Evolutionary conservation across 768 basidiomycete genomes (phyloP), one percentile per base, ranked within the genome.

Genomic region (Rhodotorula graminis): DNA sequence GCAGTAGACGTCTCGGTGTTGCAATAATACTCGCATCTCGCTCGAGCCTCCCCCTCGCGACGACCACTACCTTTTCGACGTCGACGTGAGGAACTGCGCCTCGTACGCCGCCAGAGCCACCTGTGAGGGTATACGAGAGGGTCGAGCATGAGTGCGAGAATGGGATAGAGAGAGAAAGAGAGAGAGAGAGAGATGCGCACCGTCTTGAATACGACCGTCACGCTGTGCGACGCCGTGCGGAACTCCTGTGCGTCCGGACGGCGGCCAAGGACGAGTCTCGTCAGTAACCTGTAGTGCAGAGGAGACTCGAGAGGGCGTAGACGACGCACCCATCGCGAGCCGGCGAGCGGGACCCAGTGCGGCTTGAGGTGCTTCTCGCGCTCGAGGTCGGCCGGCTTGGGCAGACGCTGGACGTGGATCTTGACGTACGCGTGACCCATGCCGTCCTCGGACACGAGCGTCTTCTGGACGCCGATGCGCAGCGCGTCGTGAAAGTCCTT

Each of bases 401-500:
- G 71, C 23, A 72, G 67, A 27, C 64, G 64, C 71, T 71, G 70
- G 25, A 37, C 15, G 37, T 72, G 71, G 3, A 72, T 50, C 44
- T 72, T 72, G 67, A 67, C 68, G 64, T 72, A 72, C 2, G 71
- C 71, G 16, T 72, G 66, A 4, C 71, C 71, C 44, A 37, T 46
- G 14, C 71, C 71, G 53, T 72, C 71, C 23, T 72, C 71, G 19
- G 71, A 58, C 16, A 72, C 71, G 21, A 72, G 64, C 23, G 71
- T 72, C 50, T 67, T 64, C 50, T 68, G 50, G 11, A 72, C 71
- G 9, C 67, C 67, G 31, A 72, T 61, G 27, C 53, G 11, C 50
- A 68, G 46, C 29, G 71, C 49, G 57, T 72, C 71, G 71, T 72
- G 71, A n/a, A 72, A 68, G 53, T 72, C 71, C 25, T 72, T 72